These are phyloP conservation scores for Nannochloris sp. DNA, from an alignment of 139 green algal genomes.

Conservation along the genomic window DNA sequence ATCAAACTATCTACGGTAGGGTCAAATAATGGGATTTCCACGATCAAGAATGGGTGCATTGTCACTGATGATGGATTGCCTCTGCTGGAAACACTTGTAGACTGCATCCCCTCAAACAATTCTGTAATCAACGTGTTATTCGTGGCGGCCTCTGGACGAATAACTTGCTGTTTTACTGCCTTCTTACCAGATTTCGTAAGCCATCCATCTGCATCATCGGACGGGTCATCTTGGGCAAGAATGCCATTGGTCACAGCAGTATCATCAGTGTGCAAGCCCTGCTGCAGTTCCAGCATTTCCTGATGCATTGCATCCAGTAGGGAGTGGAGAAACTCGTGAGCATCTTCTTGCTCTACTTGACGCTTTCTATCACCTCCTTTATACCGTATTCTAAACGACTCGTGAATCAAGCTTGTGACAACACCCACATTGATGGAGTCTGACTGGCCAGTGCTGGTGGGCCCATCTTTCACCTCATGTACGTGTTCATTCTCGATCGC, in stretches of 20 bases:
- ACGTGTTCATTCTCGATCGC: not conserved
- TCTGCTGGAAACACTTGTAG: constrained; percentile 16
- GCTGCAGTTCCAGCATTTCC: constrained; percentile 44
- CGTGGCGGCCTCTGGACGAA: not conserved
- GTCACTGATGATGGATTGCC: constrained; percentile 38
- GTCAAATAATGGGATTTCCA: constrained; percentile 48
- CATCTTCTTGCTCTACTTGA: constrained; percentile 66
- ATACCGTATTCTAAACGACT: not conserved
- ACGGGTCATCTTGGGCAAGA: not conserved
- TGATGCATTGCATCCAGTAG: constrained; percentile 60
- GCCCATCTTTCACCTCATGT: not conserved
- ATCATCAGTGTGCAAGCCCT: not conserved
- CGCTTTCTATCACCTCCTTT: not conserved
- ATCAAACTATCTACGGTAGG: constrained; percentile 31
- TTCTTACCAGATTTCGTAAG: constrained; percentile 23
- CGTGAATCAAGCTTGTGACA: not conserved
- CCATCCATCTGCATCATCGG: constrained; percentile 17
- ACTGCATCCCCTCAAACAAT: constrained; percentile 7
- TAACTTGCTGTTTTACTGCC: constrained; percentile 15
- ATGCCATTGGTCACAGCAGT: not conserved
- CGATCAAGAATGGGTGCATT: constrained; percentile 55
- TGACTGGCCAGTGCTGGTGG: not conserved
- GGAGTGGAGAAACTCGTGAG: constrained; percentile 72
- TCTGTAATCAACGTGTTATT: constrained; percentile 15
- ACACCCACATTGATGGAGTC: not conserved